Conservation (phyloP, 2,329 filamentous ascomycete genomes). For the Colletotrichum karsti region DNA sequence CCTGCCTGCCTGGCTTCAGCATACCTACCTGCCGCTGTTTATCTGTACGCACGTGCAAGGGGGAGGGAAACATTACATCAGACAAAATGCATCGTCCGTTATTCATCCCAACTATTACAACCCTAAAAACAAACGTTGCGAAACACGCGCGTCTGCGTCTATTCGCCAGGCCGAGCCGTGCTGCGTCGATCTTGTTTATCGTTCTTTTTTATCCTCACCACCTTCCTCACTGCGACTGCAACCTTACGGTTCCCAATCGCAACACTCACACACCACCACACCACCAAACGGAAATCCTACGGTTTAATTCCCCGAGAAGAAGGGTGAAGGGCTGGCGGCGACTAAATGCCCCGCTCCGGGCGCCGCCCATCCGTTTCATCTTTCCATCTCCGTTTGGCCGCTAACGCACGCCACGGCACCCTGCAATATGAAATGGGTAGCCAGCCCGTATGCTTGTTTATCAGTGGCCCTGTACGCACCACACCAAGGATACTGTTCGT, state of each 20-base stretch:
- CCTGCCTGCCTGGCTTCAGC: background rate
- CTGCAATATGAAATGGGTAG: conserved; percentile 21
- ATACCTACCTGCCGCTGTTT: background rate
- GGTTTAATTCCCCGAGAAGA: conserved; percentile 9
- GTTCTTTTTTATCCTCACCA: background rate
- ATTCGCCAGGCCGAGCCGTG: conserved; percentile 3
- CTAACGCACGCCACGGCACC: conserved; percentile 27
- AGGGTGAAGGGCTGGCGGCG: background rate
- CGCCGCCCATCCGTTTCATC: conserved; percentile 24
- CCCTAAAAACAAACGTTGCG: background rate
- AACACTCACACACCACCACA: background rate
- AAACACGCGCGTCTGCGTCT: conserved; percentile 9
- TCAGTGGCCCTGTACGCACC: conserved; percentile 4
- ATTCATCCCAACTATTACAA: background rate
- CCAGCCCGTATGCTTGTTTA: background rate
- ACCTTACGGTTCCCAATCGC: background rate
- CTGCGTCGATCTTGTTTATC: background rate
- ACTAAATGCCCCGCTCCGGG: conserved; percentile 4
- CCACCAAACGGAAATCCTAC: background rate
- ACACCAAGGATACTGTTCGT: background rate
- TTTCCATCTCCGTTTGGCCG: conserved; percentile 20
- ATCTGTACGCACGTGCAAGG: background rate
- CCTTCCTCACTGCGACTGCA: background rate
- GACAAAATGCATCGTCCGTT: background rate
- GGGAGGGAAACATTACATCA: background rate